phyloP scores from a whole-genome alignment of 139 green algal species.

The Trebouxia sp. region DNA sequence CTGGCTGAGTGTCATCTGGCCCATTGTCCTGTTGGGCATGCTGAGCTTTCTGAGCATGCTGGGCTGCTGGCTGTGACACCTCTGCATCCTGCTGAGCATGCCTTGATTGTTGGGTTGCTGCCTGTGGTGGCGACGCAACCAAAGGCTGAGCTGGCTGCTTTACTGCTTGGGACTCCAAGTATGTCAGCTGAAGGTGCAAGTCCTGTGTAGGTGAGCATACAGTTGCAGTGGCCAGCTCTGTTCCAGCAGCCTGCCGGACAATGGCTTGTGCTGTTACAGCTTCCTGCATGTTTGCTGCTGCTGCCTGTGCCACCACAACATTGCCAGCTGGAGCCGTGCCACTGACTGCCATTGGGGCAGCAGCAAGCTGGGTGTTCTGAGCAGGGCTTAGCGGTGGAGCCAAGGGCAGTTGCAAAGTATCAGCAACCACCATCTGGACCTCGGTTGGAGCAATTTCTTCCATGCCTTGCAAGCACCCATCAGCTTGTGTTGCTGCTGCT shows the following conservation, averaged over 20 bases:
- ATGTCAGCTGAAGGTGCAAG: neutral
- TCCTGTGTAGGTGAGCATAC: neutral
- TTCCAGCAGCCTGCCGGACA: too few species aligned
- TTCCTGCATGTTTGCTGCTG: neutral
- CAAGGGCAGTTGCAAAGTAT: too few species aligned
- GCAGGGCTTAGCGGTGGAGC: too few species aligned
- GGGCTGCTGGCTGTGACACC: too few species aligned
- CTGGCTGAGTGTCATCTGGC: too few species aligned
- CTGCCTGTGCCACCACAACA: too few species aligned
- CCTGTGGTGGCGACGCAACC: neutral
- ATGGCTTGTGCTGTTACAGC: neutral
- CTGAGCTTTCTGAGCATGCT: too few species aligned
- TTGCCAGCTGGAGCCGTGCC: too few species aligned
- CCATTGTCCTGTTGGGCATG: too few species aligned
- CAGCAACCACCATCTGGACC: too few species aligned
- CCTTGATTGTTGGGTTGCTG: neutral
- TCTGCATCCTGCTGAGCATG: neutral
- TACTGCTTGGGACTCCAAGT: neutral
- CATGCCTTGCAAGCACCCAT: neutral
- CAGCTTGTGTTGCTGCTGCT: neutral
- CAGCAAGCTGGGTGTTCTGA: too few species aligned
- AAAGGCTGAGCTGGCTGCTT: neutral
- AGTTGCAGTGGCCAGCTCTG: neutral
- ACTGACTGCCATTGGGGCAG: neutral
- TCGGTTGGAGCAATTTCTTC: neutral